Evolutionary conservation across 2,329 filamentous ascomycete genomes (phyloP).

Genomic region (Fusarium nanum): DNA sequence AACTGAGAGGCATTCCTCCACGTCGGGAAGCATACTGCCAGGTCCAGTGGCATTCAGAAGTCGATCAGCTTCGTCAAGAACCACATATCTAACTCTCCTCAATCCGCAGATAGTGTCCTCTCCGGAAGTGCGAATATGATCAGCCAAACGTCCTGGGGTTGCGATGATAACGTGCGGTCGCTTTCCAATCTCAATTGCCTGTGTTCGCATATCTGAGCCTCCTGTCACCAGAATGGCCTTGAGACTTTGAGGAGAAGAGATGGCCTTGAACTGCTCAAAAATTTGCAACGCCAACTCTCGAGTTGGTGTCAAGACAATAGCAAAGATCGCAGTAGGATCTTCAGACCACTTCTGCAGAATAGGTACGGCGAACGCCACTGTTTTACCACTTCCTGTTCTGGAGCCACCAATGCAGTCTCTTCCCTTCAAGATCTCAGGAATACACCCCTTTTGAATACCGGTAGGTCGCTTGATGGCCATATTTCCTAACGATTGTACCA

Average conservation of each 20-base stretch:
- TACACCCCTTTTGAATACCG: constrained; percentile 91
- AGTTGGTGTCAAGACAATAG: constrained; percentile 88
- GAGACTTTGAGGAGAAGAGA: constrained; percentile 86
- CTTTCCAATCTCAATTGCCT: constrained; percentile 84
- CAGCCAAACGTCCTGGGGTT: constrained; percentile 90
- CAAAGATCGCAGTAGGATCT: constrained; percentile 92
- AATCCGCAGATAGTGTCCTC: constrained; percentile 89
- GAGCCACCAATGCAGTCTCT: constrained; percentile 95
- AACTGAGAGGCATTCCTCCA: constrained; percentile 86
- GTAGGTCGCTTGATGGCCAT: constrained; percentile 90
- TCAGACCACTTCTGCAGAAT: constrained; percentile 94
- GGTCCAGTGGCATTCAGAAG: constrained; percentile 77
- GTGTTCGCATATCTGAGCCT: constrained; percentile 89
- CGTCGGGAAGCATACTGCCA: constrained; percentile 93
- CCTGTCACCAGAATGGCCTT: constrained; percentile 92
- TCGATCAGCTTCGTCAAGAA: constrained; percentile 95
- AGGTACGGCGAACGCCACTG: constrained; percentile 92
- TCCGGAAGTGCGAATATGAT: constrained; percentile 92
- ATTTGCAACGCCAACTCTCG: constrained; percentile 95
- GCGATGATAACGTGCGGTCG: constrained; percentile 94
- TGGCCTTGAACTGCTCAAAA: constrained; percentile 93
- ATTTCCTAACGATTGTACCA: constrained; percentile 80
- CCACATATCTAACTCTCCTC: constrained; percentile 82
- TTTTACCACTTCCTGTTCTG: constrained; percentile 96
- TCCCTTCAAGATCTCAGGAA: constrained; percentile 91